These are phyloP conservation scores for Infundibulicybe gibba DNA, from an alignment of 768 basidiomycete species.

Conservation along the genomic window DNA sequence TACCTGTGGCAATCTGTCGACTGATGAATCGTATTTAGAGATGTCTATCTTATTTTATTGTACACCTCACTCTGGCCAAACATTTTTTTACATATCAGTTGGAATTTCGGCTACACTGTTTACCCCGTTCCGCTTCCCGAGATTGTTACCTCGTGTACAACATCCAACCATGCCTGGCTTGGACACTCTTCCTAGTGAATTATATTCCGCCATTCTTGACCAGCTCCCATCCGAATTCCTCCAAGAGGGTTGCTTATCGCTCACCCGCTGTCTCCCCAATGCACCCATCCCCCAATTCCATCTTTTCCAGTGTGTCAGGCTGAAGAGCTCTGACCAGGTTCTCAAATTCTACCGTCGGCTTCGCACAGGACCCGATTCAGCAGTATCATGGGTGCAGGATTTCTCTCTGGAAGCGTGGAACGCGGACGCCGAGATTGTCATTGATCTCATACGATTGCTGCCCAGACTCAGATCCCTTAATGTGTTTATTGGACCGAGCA, in stretches of 20 bases:
- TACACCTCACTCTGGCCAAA: background rate
- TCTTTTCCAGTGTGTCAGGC: conserved; percentile 55
- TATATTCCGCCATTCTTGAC: conserved; percentile 57
- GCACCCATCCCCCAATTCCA: conserved; percentile 51
- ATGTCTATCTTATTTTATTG: background rate
- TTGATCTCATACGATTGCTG: conserved; percentile 63
- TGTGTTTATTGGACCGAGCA: conserved; percentile 70
- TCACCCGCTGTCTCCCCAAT: conserved; percentile 61
- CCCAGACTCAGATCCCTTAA: conserved; percentile 45
- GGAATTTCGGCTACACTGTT: too few relatives aligned
- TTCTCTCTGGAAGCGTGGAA: conserved; percentile 61
- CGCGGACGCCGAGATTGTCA: conserved; percentile 71
- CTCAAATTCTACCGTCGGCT: conserved; percentile 55
- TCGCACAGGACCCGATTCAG: conserved; percentile 22
- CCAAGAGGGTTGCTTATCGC: conserved; percentile 52
- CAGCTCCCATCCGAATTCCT: conserved; percentile 42
- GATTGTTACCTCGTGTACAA: too few relatives aligned
- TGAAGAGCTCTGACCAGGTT: conserved; percentile 51
- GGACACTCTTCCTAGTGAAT: conserved; percentile 54
- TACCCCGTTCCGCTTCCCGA: too few relatives aligned
- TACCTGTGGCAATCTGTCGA: too few relatives aligned
- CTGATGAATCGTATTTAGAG: too few relatives aligned
- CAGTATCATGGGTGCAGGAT: conserved; percentile 39
- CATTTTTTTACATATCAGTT: too few relatives aligned
- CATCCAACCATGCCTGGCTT: conserved; percentile 8